A percentile compares a stretch with the other conserved stretches of the same genome.
These are phyloP conservation scores for Clitopilus hobsonii DNA, from an alignment of 768 basidiomycete species.

Conservation along the genomic window DNA sequence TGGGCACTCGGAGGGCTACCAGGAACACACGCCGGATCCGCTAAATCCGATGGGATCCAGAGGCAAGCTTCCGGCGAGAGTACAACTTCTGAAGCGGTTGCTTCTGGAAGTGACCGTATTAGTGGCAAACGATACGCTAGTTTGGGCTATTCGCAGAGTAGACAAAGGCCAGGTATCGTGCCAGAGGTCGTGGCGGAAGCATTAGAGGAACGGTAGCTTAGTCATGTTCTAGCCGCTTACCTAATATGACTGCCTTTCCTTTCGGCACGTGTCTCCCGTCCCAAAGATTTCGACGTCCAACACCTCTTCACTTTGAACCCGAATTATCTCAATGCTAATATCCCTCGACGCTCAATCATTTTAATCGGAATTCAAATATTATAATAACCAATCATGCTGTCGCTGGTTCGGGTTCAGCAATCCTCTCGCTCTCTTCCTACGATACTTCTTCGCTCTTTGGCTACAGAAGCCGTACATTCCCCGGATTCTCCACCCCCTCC, in stretches of 20 bases:
- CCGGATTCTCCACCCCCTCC: conserved; percentile 31
- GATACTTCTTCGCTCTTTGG: conserved; percentile 32
- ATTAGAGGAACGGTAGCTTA: not conserved
- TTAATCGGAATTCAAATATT: not conserved
- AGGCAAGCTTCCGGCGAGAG: conserved; percentile 1
- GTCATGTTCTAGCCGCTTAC: not conserved
- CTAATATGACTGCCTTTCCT: not conserved
- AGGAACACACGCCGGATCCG: not conserved
- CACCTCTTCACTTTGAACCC: not conserved
- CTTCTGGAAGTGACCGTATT: not conserved
- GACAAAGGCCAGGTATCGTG: not conserved
- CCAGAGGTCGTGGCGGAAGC: not conserved
- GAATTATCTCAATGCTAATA: conserved; percentile 1
- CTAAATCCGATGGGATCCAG: not conserved
- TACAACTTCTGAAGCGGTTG: not conserved
- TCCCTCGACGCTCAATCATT: not conserved
- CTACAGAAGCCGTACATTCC: conserved; percentile 36
- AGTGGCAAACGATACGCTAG: not conserved
- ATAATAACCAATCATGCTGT: conserved; percentile 6
- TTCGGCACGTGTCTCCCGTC: not conserved
- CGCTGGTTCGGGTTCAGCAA: conserved; percentile 4
- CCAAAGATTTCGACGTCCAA: not conserved
- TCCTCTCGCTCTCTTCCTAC: conserved; percentile 13
- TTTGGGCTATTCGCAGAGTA: not conserved
- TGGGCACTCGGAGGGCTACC: conserved; percentile 69